Conservation (phyloP, 257 asterid genomes). For the Lycium barbarum region DNA sequence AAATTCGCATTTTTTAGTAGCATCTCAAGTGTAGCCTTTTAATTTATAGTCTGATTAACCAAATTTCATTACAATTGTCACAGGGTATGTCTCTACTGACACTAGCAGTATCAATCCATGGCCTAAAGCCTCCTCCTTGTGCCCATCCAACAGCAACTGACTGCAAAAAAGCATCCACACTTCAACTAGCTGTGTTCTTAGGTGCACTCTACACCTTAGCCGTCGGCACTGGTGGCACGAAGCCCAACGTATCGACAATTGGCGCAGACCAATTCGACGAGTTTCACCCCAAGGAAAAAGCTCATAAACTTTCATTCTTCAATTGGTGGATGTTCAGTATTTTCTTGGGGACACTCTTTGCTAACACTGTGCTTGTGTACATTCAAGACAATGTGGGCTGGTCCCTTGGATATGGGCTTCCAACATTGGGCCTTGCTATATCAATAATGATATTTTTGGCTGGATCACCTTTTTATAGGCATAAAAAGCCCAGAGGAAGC, state of each 20-base stretch:
- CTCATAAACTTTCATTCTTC: constrained; percentile 85
- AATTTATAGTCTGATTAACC: not conserved
- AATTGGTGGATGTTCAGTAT: constrained; percentile 98
- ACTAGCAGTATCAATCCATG: constrained; percentile 64
- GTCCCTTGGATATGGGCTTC: constrained; percentile 86
- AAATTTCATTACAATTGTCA: not conserved
- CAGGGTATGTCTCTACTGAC: constrained; percentile 84
- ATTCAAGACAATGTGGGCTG: constrained; percentile 91
- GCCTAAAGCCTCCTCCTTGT: constrained; percentile 71
- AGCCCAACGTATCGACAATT: constrained; percentile 89
- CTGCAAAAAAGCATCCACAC: constrained; percentile 61
- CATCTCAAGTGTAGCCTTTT: not conserved
- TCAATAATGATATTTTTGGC: constrained; percentile 66
- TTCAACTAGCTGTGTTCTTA: constrained; percentile 67
- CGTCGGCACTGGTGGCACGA: constrained; percentile 87
- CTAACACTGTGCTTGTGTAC: constrained; percentile 79
- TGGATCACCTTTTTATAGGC: constrained; percentile 81
- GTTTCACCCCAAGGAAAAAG: constrained; percentile 74
- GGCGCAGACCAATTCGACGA: constrained; percentile 97
- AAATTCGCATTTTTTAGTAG: not conserved
- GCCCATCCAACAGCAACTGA: constrained; percentile 49
- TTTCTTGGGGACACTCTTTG: constrained; percentile 80
- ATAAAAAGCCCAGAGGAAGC: constrained; percentile 79
- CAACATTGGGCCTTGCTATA: constrained; percentile 66
- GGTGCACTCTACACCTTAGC: constrained; percentile 82